Evolutionary conservation across 352 stramenopile genomes (phyloP).

Genomic region (Globisporangium apiculatum): DNA sequence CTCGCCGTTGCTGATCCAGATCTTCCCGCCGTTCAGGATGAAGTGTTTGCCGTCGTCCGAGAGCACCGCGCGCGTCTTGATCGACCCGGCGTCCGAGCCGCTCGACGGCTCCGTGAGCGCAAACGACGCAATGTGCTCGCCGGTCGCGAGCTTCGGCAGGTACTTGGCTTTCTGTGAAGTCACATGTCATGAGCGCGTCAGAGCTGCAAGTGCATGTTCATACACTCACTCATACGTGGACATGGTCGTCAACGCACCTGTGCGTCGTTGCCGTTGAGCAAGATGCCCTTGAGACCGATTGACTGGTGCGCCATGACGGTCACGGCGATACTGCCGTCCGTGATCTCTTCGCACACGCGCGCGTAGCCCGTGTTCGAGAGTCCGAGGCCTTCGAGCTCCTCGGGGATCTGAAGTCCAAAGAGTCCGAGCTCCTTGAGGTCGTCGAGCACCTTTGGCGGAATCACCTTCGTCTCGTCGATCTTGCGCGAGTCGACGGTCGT

Average conservation of each 20-base stretch:
- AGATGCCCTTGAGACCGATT: conserved; percentile 83
- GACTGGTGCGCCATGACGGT: conserved; percentile 87
- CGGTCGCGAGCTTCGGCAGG: conserved; percentile 84
- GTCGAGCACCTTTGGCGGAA: conserved; percentile 58
- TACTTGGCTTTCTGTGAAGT: conserved; percentile 73
- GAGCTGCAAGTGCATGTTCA: no score
- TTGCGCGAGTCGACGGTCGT: conserved; percentile 48
- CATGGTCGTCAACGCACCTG: conserved; percentile 3
- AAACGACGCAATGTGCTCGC: conserved; percentile 82
- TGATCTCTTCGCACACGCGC: conserved; percentile 81
- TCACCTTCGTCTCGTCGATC: conserved; percentile 82
- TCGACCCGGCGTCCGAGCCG: conserved; percentile 84
- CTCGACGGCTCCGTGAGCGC: conserved; percentile 89
- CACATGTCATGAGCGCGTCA: no score
- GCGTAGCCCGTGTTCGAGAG: conserved; percentile 83
- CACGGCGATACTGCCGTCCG: conserved; percentile 66
- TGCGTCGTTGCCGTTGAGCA: conserved; percentile 79
- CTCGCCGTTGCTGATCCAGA: conserved; percentile 97
- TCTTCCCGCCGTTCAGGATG: conserved; percentile 92
- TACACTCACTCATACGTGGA: no score
- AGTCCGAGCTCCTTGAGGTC: conserved; percentile 82
- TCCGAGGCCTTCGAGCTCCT: conserved; percentile 68
- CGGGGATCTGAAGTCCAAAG: conserved; percentile 81
- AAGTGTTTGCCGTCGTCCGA: conserved; percentile 89
- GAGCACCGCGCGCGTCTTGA: conserved; percentile 86